A percentile compares a stretch with the other conserved stretches of the same genome.
These are phyloP conservation scores for Coelastrella sp. DNA, from an alignment of 139 green algal genomes.

Conservation along the genomic window DNA sequence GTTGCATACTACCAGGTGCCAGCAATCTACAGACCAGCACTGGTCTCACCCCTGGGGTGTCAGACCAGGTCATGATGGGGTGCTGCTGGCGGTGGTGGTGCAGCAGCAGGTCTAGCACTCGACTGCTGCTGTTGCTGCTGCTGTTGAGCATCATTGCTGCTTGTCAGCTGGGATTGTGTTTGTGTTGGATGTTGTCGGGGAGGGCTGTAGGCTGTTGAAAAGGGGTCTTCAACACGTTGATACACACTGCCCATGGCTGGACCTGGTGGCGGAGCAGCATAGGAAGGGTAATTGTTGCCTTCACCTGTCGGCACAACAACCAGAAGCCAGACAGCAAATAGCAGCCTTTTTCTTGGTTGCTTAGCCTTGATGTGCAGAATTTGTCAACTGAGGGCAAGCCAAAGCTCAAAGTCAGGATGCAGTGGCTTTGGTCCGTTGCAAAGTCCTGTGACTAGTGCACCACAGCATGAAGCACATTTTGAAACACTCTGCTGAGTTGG, in stretches of 20 bases:
- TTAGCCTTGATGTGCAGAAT: too few species aligned
- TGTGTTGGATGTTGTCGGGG: not conserved
- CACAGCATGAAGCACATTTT: too few species aligned
- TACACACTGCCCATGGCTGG: slow-evolving; percentile 15
- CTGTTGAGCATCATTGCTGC: not conserved
- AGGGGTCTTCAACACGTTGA: slow-evolving; percentile 34
- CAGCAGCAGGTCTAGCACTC: not conserved
- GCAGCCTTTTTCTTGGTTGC: not conserved
- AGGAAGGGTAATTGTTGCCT: not conserved
- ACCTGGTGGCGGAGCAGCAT: slow-evolving; percentile 13
- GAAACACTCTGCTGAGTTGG: too few species aligned
- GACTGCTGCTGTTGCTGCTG: slow-evolving; percentile 27
- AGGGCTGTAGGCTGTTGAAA: slow-evolving; percentile 14
- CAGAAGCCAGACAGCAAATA: not conserved
- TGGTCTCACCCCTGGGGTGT: too few species aligned
- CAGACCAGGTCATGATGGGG: slow-evolving; percentile 14
- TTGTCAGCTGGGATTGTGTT: not conserved
- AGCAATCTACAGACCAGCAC: too few species aligned
- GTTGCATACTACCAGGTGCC: too few species aligned
- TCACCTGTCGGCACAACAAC: too few species aligned
- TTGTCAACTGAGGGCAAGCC: too few species aligned
- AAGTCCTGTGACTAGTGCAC: too few species aligned
- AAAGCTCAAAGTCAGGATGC: too few species aligned
- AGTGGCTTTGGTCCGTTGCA: too few species aligned
- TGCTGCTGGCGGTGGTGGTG: slow-evolving; percentile 16